Evolutionary conservation across 1,284 basidiomycete genomes (phyloP).

Genomic region (Trichosporon faecale): DNA sequence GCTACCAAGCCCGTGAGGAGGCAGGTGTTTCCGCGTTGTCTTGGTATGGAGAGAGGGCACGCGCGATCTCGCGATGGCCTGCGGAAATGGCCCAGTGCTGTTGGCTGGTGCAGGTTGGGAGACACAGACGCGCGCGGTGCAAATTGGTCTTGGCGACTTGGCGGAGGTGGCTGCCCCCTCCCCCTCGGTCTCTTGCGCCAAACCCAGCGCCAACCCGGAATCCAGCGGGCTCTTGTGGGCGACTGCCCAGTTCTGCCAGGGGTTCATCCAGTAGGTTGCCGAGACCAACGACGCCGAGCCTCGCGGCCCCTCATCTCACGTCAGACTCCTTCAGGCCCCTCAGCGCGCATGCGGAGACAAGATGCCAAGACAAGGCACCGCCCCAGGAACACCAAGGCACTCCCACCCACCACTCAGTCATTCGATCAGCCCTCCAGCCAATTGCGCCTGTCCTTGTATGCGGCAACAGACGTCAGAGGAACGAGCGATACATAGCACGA

Average conservation of each 20-base stretch:
- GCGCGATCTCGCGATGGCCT: neutral
- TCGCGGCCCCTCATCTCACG: neutral
- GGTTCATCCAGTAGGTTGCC: neutral
- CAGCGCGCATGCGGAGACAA: neutral
- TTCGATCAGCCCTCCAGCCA: neutral
- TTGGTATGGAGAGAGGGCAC: neutral
- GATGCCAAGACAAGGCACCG: neutral
- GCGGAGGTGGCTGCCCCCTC: neutral
- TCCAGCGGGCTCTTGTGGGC: neutral
- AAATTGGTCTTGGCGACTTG: conserved; percentile 11
- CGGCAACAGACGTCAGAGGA: neutral
- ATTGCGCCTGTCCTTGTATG: too few species aligned
- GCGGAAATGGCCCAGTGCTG: neutral
- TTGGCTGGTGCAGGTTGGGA: too few species aligned
- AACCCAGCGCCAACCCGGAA: neutral
- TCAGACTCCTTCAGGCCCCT: neutral
- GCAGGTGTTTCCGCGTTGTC: neutral
- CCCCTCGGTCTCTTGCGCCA: neutral
- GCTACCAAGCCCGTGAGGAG: neutral
- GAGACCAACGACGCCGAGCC: neutral
- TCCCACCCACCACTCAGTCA: neutral
- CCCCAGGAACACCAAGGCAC: neutral
- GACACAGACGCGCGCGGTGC: neutral
- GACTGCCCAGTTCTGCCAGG: neutral
- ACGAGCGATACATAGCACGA: neutral